Evolutionary conservation across 2,329 filamentous ascomycete species (phyloP), one percentile per base, ranked within the genome.

Genomic region (Colletotrichum simmondsii): DNA sequence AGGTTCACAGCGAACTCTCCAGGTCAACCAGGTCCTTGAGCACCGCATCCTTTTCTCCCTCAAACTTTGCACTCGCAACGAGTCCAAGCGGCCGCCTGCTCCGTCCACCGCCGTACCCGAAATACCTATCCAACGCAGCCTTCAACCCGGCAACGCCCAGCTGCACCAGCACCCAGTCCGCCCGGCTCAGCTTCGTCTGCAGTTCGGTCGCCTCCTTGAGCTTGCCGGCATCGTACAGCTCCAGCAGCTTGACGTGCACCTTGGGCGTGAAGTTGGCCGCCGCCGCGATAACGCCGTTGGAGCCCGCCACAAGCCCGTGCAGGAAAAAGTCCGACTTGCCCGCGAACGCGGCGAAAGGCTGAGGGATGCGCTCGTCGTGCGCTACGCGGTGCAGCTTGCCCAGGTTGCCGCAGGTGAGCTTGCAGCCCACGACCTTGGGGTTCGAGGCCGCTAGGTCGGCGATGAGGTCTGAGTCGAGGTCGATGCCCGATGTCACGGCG

Each of bases 361-460:
- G 37, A 37, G 68, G 68, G 37, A 70, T 66, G n/a, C 26, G 30
- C 12, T 32, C 68, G 53, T 70, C 68, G 61, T 70, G 68, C 32
- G 68, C 61, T 12, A 70, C 68, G 16, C 89, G 74, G 85, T 86
- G 83, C 91, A 92, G 71, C 89, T 91, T 69, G 87, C 90, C 66
- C 89, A 88, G 76, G 91, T 87, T 37, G 88, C 90, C 91, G 80
- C 91, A 93, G 16, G 91, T 92, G 73, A 93, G 83, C 79, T 92
- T 92, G 26, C 91, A 89, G 24, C 90, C 91, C n/a, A 92, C 90
- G 53, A 92, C 87, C 68, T 90, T 91, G 22, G 82, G 80, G 72
- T 86, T 79, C 56, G 75, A 80, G 28, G 79, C 80, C 2, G 89
- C 90, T 26, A 92, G 84, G 19, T 80, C 79, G 0, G 87, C 82